phyloP scores from a whole-genome alignment of 2,329 filamentous ascomycete genomes.

The Drechslerella dactyloides region DNA sequence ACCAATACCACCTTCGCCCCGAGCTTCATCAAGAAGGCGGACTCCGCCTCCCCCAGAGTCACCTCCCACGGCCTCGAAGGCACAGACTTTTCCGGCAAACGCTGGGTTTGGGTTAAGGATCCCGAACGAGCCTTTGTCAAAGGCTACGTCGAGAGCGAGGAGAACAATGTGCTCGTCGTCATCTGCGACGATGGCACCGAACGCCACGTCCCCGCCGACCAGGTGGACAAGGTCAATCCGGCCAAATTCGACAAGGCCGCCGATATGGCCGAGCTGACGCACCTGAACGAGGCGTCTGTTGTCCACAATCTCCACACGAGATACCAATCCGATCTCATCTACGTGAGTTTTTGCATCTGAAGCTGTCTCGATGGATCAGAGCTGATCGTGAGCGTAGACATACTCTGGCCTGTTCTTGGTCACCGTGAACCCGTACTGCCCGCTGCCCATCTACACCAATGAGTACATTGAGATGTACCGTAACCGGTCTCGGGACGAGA shows the following conservation, averaged over 20 bases:
- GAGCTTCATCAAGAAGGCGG: conserved; percentile 79
- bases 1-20: conserved; percentile 85
- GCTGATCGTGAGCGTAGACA: conserved; percentile 64
- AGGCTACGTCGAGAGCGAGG: conserved; percentile 87
- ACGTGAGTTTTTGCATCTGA: conserved; percentile 60
- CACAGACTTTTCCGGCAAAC: conserved; percentile 97
- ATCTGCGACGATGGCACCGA: conserved; percentile 95
- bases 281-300: conserved; percentile 96
- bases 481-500: conserved; percentile 87
- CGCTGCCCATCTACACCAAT: conserved; percentile 90
- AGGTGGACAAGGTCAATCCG: conserved; percentile 97
- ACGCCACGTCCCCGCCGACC: conserved; percentile 82
- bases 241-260: conserved; percentile 99
- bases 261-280: conserved; percentile 98
- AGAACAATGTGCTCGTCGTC: conserved; percentile 73
- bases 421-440: conserved; percentile 94
- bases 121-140: conserved; percentile 85
- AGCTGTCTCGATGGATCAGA: neutral
- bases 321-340: conserved; percentile 95
- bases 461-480: conserved; percentile 99
- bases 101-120: conserved; percentile 97
- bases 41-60: conserved; percentile 41
- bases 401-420: conserved; percentile 97
- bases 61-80: conserved; percentile 73
- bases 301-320: conserved; percentile 95